phyloP scores from a whole-genome alignment of 768 basidiomycete genomes.

The Mycena metata region DNA sequence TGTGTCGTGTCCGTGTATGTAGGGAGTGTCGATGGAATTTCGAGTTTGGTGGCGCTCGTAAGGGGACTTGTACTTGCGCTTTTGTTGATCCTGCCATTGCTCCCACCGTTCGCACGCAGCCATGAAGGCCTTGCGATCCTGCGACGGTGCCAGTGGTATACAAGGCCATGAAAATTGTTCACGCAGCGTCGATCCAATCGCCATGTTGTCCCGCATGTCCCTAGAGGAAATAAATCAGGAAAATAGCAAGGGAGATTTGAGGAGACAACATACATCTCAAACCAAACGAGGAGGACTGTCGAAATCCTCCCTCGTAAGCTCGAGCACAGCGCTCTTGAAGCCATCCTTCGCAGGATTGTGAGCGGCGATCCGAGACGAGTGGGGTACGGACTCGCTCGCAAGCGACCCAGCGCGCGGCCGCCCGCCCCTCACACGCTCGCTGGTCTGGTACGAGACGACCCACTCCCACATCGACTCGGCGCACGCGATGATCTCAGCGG shows the following conservation, averaged over 20 bases:
- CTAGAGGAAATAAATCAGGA: conserved; percentile 48
- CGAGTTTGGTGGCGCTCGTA: conserved; percentile 28
- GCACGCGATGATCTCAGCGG: conserved; percentile 76
- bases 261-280: conserved; percentile 67
- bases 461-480: conserved; percentile 88
- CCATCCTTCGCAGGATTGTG: conserved; percentile 41
- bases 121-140: conserved; percentile 70
- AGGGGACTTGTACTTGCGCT: conserved; percentile 27
- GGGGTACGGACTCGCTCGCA: conserved; percentile 35
- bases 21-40: conserved; percentile 26
- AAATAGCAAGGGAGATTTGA: conserved; percentile 13
- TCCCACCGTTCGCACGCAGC: conserved; percentile 71
- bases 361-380: conserved; percentile 28
- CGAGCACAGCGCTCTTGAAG: conserved; percentile 54
- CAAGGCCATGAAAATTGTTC: conserved; percentile 65
- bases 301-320: conserved; percentile 72
- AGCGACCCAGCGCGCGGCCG: conserved; percentile 43
- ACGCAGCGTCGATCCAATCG: conserved; percentile 58
- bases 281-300: conserved; percentile 68
- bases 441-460: conserved; percentile 65
- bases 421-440: conserved; percentile 24
- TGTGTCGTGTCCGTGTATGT: not conserved
- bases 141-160: conserved; percentile 54
- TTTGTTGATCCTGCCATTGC: conserved; percentile 55
- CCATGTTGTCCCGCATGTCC: conserved; percentile 76